Evolutionary conservation across 805 yeast species (phyloP).

Genomic region (Kodamaea kakaduensis): DNA sequence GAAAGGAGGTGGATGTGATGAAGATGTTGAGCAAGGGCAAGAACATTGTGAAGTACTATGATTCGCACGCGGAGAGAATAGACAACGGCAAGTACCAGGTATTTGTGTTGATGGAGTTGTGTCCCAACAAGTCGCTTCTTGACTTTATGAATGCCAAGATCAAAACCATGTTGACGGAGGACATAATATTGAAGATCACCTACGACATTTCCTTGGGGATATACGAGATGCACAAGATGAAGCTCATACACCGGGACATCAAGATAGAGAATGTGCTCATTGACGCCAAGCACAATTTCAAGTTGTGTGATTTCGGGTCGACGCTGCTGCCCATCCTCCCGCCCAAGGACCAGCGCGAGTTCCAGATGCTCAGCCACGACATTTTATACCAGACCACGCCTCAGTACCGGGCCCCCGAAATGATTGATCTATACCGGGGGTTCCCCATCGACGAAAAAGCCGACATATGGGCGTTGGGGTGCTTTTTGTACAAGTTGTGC

Average conservation of each 20-base stretch:
- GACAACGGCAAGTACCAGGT: constrained; percentile 68
- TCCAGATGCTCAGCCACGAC: constrained; percentile 75
- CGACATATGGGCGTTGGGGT: constrained; percentile 96
- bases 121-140: constrained; percentile 80
- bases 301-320: constrained; percentile 92
- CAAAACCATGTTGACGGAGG: constrained; percentile 69
- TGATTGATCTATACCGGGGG: constrained; percentile 84
- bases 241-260: constrained; percentile 85
- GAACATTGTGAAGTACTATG: constrained; percentile 65
- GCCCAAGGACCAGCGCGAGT: constrained; percentile 71
- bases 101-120: constrained; percentile 85
- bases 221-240: constrained; percentile 76
- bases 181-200: constrained; percentile 80
- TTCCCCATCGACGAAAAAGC: constrained; percentile 86
- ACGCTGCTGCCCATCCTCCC: constrained; percentile 66
- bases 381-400: constrained; percentile 90
- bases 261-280: constrained; percentile 93
- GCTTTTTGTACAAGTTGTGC: constrained; percentile 83
- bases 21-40: constrained; percentile 52
- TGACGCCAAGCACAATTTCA: constrained; percentile 63
- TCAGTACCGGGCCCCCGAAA: constrained; percentile 93
- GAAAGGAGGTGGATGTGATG: constrained; percentile 81
- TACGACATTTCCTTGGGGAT: constrained; percentile 75
- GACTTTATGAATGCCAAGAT: constrained; percentile 89
- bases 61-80: constrained; percentile 68